These are phyloP conservation scores for Pseudogymnoascus sp. DNA, from an alignment of 2,329 filamentous ascomycete genomes.

Conservation along the genomic window DNA sequence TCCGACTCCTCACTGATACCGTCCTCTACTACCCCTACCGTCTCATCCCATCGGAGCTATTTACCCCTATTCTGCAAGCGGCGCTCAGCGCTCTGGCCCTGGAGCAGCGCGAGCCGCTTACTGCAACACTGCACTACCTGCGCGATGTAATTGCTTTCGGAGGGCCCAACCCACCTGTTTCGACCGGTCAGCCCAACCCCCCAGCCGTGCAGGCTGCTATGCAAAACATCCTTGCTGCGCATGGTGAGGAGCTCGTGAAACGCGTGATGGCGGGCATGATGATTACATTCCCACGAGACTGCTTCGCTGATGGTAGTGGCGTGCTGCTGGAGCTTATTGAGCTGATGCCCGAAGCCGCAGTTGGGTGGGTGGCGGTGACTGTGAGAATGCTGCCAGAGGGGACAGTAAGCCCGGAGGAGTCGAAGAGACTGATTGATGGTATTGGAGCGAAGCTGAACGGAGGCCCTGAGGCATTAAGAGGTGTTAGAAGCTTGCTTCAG, in stretches of 20 bases:
- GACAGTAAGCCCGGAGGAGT: conserved; percentile 70
- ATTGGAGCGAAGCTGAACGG: conserved; percentile 71
- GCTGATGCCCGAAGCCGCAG: conserved; percentile 70
- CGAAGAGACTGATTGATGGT: conserved; percentile 68
- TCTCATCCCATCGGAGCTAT: conserved; percentile 69
- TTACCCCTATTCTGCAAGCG: conserved; percentile 77
- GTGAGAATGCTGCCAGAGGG: conserved; percentile 76
- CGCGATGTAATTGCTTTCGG: conserved; percentile 87
- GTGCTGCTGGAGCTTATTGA: conserved; percentile 88
- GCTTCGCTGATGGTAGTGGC: conserved; percentile 87
- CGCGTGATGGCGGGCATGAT: conserved; percentile 96
- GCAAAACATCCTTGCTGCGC: conserved; percentile 57
- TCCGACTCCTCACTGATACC: conserved; percentile 83
- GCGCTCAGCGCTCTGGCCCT: conserved; percentile 78
- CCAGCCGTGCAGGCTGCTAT: conserved; percentile 66
- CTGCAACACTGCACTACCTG: conserved; percentile 85
- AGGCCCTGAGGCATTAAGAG: conserved; percentile 52
- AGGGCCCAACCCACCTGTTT: conserved; percentile 61
- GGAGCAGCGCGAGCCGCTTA: conserved; percentile 84
- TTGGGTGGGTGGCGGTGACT: conserved; percentile 74
- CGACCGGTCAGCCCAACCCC: conserved; percentile 47
- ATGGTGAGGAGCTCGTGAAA: conserved; percentile 75
- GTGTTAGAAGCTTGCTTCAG: conserved; percentile 77
- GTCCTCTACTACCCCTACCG: conserved; percentile 85
- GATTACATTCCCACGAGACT: conserved; percentile 95